Evolutionary conservation across 108 stramenopile species (phyloP), one percentile per base, ranked within the genome.

Genomic region (Stephanodiscus minutulus): DNA sequence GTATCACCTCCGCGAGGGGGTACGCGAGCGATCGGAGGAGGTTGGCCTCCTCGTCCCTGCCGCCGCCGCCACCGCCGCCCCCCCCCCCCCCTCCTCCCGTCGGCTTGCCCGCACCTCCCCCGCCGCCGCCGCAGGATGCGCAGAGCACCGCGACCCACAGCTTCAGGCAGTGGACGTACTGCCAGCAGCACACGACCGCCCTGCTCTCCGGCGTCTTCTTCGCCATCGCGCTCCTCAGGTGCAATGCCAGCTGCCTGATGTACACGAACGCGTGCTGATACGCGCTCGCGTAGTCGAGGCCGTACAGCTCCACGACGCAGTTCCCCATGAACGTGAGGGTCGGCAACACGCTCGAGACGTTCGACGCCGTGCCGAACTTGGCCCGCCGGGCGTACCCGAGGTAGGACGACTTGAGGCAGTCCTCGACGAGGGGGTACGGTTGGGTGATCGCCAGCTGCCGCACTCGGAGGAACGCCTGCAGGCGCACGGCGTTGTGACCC

Each of bases 191-290:
- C 4, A 99, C 95, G 35, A 74, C 81, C 28, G 74, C 76, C 54
- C 90, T 72, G 20, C 91, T 83, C 69, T 97, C 96, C 41, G 76
- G 66, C 5, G 94, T 93, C 72, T 95, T 93, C 80, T 97, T 96
- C 67, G 88, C 88, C 73, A 97, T 72, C n/a, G 97, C 98, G 1
- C 90, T 77, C 37, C 99, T 83, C 36, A 98, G 72, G 62, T 96
- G 96, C 61, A 99, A 82, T 28, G 98, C 97, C 73, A 99, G 73
- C 67, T 98, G 97, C 25, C 99, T 92, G 62, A 98, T 96, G 85
- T 98, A 99, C 10, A 99, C 85, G 82, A 99, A 99, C 20, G 97
- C 98, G 73, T 98, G 96, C 71, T 98, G 98, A 79, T 99, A 99
- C 10, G 97, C 90, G 35, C 91, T 87, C 15, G 91, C 92, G 66